A percentile compares a stretch with the other conserved stretches of the same genome.
Conservation (phyloP, 2,329 filamentous ascomycete genomes). For the Phaeosphaeria sp. region DNA sequence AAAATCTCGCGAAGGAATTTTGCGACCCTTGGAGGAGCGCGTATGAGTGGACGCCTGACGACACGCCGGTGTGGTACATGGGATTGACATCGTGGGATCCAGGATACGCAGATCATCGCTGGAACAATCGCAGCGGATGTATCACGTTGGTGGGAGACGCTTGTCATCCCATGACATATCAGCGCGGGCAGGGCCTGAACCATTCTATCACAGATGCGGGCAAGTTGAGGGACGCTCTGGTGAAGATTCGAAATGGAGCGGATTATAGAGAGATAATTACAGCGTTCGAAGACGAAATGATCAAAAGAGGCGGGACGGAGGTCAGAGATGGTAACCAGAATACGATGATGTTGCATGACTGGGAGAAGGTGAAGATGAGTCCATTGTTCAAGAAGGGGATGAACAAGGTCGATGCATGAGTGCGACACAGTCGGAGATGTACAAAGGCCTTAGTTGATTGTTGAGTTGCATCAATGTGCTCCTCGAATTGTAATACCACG, state of each 20-base stretch:
- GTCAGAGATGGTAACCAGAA: constrained; percentile 42
- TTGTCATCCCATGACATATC: constrained; percentile 52
- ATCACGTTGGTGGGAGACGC: constrained; percentile 51
- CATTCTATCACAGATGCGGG: constrained; percentile 55
- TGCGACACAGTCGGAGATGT: too few species aligned
- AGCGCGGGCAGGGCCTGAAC: constrained; percentile 59
- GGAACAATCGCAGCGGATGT: constrained; percentile 44
- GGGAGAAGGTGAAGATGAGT: constrained; percentile 44
- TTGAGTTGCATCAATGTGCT: too few species aligned
- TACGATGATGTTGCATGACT: constrained; percentile 46
- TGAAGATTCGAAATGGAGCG: constrained; percentile 28
- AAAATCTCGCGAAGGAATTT: constrained; percentile 48
- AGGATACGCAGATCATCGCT: constrained; percentile 31
- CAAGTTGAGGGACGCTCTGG: constrained; percentile 46
- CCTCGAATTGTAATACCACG: too few species aligned
- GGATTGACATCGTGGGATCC: constrained; percentile 48
- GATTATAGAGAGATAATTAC: constrained; percentile 40
- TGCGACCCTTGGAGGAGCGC: constrained; percentile 55
- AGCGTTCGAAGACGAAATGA: constrained; percentile 56
- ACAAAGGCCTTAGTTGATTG: too few species aligned
- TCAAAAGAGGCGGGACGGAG: constrained; percentile 41
- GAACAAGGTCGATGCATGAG: constrained; percentile 25
- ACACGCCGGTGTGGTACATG: constrained; percentile 42
- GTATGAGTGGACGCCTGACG: constrained; percentile 43
- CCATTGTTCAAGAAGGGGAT: constrained; percentile 44